phyloP scores from a whole-genome alignment of 2,329 filamentous ascomycete species.

The Aspergillus fumigatiaffinis region DNA sequence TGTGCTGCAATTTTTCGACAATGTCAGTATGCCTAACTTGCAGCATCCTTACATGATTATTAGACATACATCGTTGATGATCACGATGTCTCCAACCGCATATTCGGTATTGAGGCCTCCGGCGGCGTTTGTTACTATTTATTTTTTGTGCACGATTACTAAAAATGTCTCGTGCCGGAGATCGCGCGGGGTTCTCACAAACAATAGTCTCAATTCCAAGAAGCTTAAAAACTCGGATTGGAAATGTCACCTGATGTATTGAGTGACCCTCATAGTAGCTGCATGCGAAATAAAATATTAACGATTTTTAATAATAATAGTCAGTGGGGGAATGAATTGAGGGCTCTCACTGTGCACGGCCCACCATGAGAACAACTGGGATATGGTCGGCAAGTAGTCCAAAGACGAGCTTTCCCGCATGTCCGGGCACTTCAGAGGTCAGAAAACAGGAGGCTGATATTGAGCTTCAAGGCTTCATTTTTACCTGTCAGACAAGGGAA shows the following conservation, averaged over 20 bases:
- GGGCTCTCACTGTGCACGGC: slow-evolving; percentile 57
- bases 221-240: slow-evolving; percentile 60
- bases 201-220: slow-evolving; percentile 59
- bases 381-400: slow-evolving; percentile 54
- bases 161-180: neutral
- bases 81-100: slow-evolving; percentile 60
- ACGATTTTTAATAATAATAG: neutral
- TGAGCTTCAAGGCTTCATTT: neutral
- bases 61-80: slow-evolving; percentile 57
- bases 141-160: neutral
- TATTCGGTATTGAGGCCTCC: slow-evolving; percentile 63
- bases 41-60: neutral
- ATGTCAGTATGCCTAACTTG: slow-evolving; percentile 9
- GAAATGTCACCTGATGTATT: slow-evolving; percentile 60
- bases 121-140: slow-evolving; percentile 61
- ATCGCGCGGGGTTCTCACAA: slow-evolving; percentile 34
- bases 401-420: slow-evolving; percentile 64
- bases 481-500: slow-evolving; percentile 59
- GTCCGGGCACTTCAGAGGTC: slow-evolving; percentile 47
- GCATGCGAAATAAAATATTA: slow-evolving; percentile 1
- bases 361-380: slow-evolving; percentile 61
- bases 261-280: slow-evolving; percentile 67
- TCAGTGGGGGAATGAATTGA: neutral
- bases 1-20: slow-evolving; percentile 43
- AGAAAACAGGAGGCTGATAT: slow-evolving; percentile 1